Conservation (phyloP, 257 asterid species). For the Schizonepeta tenuifolia region DNA sequence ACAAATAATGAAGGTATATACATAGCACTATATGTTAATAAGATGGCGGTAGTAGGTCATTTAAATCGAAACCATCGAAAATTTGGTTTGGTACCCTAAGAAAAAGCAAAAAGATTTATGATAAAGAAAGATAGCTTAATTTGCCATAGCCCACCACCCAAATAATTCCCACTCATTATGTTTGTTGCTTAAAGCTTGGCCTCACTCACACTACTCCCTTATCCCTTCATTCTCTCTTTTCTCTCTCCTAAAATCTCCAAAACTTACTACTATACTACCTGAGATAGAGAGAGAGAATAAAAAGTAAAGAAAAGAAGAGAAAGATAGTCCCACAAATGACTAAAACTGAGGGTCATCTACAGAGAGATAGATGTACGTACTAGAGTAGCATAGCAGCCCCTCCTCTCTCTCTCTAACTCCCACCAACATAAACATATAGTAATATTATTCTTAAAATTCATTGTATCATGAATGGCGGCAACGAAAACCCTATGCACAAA, state of each 20-base stretch:
- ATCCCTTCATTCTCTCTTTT: conserved; percentile 21
- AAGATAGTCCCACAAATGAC: conserved; percentile 42
- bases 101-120: conserved; percentile 30
- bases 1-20: too few species aligned
- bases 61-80: too few species aligned
- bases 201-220: conserved; percentile 47
- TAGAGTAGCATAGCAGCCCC: background rate
- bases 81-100: conserved; percentile 13
- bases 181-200: conserved; percentile 82
- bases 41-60: too few species aligned
- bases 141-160: conserved; percentile 51
- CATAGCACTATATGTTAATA: too few species aligned
- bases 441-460: background rate
- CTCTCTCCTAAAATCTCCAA: conserved; percentile 22
- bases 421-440: conserved; percentile 13
- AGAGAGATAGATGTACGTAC: conserved; percentile 26
- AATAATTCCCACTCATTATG: conserved; percentile 71
- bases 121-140: conserved; percentile 37
- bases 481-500: conserved; percentile 36
- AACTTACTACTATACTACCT: conserved; percentile 13
- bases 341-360: conserved; percentile 44
- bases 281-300: background rate
- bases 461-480: conserved; percentile 49
- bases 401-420: background rate
- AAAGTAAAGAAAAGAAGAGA: conserved; percentile 17